Evolutionary conservation across 768 basidiomycete genomes (phyloP), one percentile per base, ranked within the genome.

Genomic region (Lactarius sanguifluus): DNA sequence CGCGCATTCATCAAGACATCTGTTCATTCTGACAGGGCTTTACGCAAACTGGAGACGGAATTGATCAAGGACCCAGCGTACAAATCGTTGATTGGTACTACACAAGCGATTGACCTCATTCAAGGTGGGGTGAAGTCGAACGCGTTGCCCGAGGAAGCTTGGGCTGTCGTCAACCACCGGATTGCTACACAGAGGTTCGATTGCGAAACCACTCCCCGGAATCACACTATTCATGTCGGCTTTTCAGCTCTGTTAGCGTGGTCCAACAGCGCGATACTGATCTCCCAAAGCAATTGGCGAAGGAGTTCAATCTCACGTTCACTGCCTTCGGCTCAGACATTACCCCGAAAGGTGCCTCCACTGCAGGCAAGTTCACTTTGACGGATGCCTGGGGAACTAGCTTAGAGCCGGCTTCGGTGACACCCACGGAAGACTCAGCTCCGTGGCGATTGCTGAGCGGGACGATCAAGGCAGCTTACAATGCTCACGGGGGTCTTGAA

Each of bases 91-190:
- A 77, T 79, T 66, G 80, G 70, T 23, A 65, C 70, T 6, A 70
- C 68, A 12, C 70, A 69, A 30, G 70, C 80, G 3, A 75, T 77
- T 71, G 82, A 83, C 64, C 69, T 84, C 12, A 75, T 83, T 55
- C 68, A 74, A 28, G 79, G 80, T 16, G 79, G 76, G 10, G 76
- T 77, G 0, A 84, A 84, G 75, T 73, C 77, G 50, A 82, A 84
- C 64, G 81, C 81, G 2, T 74, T 84, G 13, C 81, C 82, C 0
- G 83, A 84, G 67, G 73, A 73, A 40, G 78, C 71, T n/a, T 77
- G 72, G 65, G 78, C 77, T 7, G 62, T 80, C 23, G 72, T 72
- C 43, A 78, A 80, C 59, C 71, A 78, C 60, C 74, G 76, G 8
- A 71, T 80, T 63, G 76, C 73, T 41, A 75, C 75, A 13, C 73